Evolutionary conservation across 345 rosid genomes (phyloP).

Genomic region (Syzygium aromaticum): DNA sequence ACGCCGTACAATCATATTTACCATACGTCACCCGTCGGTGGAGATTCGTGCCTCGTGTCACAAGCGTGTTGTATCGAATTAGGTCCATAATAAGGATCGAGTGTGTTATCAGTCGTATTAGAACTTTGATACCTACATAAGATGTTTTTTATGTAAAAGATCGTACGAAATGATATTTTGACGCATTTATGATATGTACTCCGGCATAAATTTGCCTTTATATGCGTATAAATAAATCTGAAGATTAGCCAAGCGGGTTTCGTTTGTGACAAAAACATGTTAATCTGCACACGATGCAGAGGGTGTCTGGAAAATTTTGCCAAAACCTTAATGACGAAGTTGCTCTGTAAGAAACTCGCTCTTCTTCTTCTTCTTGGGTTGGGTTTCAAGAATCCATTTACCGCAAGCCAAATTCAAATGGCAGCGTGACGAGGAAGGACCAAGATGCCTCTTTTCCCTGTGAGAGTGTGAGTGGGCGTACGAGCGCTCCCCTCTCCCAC

Average conservation of each 20-base stretch:
- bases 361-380: background rate
- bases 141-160: background rate
- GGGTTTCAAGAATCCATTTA: background rate
- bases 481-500: no score
- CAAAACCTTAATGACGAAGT: background rate
- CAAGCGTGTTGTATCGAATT: rapidly evolving
- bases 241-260: no score
- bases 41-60: rapidly evolving
- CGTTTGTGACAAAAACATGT: background rate
- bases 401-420: background rate
- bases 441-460: background rate
- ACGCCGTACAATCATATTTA: background rate
- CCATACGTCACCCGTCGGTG: rapidly evolving
- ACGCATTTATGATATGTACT: no score
- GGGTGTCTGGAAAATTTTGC: background rate
- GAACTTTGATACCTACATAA: background rate
- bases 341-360: background rate
- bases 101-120: rapidly evolving
- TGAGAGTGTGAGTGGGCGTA: background rate
- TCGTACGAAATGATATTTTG: background rate
- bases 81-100: rapidly evolving
- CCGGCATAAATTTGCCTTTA: no score
- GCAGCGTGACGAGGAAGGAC: background rate
- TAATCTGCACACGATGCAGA: background rate
- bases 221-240: no score